phyloP scores from a whole-genome alignment of 805 yeast species.

The Candida morakotiae region DNA sequence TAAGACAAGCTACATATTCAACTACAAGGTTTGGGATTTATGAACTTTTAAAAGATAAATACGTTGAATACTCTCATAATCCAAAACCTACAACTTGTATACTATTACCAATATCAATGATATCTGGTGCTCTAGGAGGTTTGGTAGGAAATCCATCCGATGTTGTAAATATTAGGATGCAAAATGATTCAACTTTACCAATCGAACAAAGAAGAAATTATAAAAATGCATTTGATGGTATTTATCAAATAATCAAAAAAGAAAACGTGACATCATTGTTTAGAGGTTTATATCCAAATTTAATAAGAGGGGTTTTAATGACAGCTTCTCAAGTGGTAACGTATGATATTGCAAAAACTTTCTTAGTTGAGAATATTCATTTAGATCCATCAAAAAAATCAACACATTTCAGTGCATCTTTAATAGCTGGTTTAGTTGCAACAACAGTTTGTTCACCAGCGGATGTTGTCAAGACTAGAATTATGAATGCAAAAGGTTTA shows the following conservation, averaged over 20 bases:
- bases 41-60: constrained; percentile 62
- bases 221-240: constrained; percentile 74
- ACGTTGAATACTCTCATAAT: constrained; percentile 35
- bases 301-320: constrained; percentile 80
- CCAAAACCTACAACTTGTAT: constrained; percentile 52
- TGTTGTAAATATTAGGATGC: constrained; percentile 86
- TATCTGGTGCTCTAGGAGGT: constrained; percentile 84
- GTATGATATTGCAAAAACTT: constrained; percentile 67
- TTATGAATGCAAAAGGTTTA: constrained; percentile 62
- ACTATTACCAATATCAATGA: constrained; percentile 74
- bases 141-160: constrained; percentile 86
- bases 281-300: constrained; percentile 75
- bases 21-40: constrained; percentile 85
- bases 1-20: constrained; percentile 86
- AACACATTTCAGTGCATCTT: constrained; percentile 76
- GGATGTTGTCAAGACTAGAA: constrained; percentile 83
- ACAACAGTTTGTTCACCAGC: constrained; percentile 92
- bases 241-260: constrained; percentile 50
- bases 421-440: constrained; percentile 82
- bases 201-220: constrained; percentile 65
- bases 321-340: constrained; percentile 89
- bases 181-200: constrained; percentile 74
- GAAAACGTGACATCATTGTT: constrained; percentile 61
- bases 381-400: constrained; percentile 58
- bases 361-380: constrained; percentile 46